Percentiles rank a stretch among this genome's conserved stretches.
Conservation (phyloP, 2,329 filamentous ascomycete species). For the Penicillium glabrum region DNA sequence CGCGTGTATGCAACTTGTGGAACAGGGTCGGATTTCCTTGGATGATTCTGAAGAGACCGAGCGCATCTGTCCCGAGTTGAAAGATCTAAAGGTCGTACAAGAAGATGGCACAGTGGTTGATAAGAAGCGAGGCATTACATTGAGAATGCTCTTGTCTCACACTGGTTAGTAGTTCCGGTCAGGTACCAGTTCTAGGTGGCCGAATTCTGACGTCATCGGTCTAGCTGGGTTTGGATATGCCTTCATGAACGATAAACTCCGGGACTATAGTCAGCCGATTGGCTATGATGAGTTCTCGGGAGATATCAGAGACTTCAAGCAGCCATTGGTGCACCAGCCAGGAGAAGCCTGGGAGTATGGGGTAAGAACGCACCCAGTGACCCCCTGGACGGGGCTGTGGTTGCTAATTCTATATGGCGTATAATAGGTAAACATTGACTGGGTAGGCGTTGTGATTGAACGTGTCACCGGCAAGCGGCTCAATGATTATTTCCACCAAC, state of each 20-base stretch:
- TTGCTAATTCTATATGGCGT: not conserved
- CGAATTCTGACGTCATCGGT: not conserved
- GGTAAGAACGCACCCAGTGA: constrained; percentile 33
- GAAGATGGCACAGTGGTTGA: constrained; percentile 35
- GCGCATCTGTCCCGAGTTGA: constrained; percentile 44
- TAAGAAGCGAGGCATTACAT: constrained; percentile 53
- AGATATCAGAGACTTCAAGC: constrained; percentile 51
- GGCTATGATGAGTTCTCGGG: constrained; percentile 61
- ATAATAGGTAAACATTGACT: constrained; percentile 52
- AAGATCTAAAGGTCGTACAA: constrained; percentile 42
- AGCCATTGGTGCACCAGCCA: constrained; percentile 64
- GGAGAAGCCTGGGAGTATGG: constrained; percentile 63
- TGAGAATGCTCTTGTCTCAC: constrained; percentile 59
- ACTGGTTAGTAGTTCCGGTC: constrained; percentile 20
- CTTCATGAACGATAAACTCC: constrained; percentile 53
- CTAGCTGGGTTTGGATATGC: constrained; percentile 57
- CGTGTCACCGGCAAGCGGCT: constrained; percentile 46
- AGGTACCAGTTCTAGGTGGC: not conserved
- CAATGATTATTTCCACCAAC: constrained; percentile 51
- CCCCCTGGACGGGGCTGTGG: not conserved
- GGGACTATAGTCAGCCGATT: constrained; percentile 50
- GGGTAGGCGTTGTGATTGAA: constrained; percentile 54
- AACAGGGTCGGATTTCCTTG: constrained; percentile 42
- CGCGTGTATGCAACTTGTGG: constrained; percentile 50
- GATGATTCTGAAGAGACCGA: constrained; percentile 45